Evolutionary conservation across 2,329 filamentous ascomycete genomes (phyloP).

Genomic region (Remersonia thermophila): DNA sequence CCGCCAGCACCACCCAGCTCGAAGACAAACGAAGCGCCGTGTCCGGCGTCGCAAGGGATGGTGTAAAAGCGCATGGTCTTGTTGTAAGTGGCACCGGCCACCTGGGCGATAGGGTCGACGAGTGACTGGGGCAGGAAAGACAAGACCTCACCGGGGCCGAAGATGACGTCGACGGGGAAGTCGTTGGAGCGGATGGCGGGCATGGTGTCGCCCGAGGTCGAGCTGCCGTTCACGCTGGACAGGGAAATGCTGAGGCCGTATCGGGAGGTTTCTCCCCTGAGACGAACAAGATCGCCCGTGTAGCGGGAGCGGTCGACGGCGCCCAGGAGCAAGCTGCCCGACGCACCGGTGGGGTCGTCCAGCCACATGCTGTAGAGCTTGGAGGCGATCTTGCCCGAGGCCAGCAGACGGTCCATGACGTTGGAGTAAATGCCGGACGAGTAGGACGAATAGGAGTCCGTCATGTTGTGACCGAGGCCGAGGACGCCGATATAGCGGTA

Average conservation of each 20-base stretch:
- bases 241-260: slow-evolving; percentile 9
- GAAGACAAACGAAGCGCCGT: slow-evolving; percentile 16
- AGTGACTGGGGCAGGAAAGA: slow-evolving; percentile 18
- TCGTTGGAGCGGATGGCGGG: slow-evolving; percentile 11
- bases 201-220: slow-evolving; percentile 1
- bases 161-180: slow-evolving; percentile 12
- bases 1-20: slow-evolving; percentile 19
- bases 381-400: slow-evolving; percentile 18
- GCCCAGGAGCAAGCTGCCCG: slow-evolving; percentile 22
- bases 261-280: slow-evolving; percentile 2
- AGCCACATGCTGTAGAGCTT: slow-evolving; percentile 24
- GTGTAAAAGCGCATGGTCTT: slow-evolving; percentile 2
- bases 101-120: slow-evolving; percentile 17
- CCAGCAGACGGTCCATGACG: slow-evolving; percentile 18
- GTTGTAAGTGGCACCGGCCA: slow-evolving; percentile 19
- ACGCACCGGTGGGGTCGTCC: slow-evolving; percentile 17
- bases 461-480: slow-evolving; percentile 20
- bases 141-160: slow-evolving; percentile 16
- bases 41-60: slow-evolving; percentile 19
- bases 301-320: slow-evolving; percentile 21
- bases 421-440: slow-evolving; percentile 14
- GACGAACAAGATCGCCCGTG: slow-evolving; percentile 16
- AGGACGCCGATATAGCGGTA: slow-evolving; percentile 17
- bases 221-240: slow-evolving; percentile 12
- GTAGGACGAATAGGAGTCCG: slow-evolving; percentile 5